Percentiles rank a stretch among this genome's conserved stretches.
Conservation (phyloP, 805 yeast genomes). For the Saturnispora saitoi region DNA sequence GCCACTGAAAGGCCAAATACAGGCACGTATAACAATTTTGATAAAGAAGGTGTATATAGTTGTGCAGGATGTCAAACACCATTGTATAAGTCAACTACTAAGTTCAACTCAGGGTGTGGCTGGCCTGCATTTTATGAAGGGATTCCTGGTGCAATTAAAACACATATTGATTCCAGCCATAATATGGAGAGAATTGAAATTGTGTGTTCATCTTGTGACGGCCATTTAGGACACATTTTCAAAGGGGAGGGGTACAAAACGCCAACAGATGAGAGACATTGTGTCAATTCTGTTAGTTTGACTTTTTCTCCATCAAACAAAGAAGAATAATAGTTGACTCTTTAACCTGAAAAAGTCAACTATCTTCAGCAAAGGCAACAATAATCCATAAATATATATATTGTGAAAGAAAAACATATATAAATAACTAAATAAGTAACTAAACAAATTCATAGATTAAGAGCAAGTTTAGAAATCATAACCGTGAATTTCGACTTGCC, state of each 20-base stretch:
- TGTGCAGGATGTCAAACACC: conserved; percentile 87
- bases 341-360: not conserved
- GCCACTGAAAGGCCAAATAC: conserved; percentile 63
- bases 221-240: conserved; percentile 93
- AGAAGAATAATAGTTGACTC: not conserved
- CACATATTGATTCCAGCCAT: conserved; percentile 47
- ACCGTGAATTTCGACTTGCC: conserved; percentile 59
- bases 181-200: conserved; percentile 90
- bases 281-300: conserved; percentile 82
- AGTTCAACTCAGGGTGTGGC: conserved; percentile 89
- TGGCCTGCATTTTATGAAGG: conserved; percentile 98
- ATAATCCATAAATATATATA: not conserved
- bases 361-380: too few relatives aligned
- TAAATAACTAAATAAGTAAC: not conserved
- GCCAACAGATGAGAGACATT: conserved; percentile 89
- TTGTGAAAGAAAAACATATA: not conserved
- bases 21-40: conserved; percentile 50
- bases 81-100: conserved; percentile 67
- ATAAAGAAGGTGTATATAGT: conserved; percentile 52
- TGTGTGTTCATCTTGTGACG: conserved; percentile 81
- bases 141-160: conserved; percentile 64
- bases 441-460: not conserved
- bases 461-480: conserved; percentile 16
- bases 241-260: conserved; percentile 84
- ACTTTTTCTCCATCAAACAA: conserved; percentile 37